Conservation (phyloP, 176 grass and related monocot species). For the Aegilops bicornis region DNA sequence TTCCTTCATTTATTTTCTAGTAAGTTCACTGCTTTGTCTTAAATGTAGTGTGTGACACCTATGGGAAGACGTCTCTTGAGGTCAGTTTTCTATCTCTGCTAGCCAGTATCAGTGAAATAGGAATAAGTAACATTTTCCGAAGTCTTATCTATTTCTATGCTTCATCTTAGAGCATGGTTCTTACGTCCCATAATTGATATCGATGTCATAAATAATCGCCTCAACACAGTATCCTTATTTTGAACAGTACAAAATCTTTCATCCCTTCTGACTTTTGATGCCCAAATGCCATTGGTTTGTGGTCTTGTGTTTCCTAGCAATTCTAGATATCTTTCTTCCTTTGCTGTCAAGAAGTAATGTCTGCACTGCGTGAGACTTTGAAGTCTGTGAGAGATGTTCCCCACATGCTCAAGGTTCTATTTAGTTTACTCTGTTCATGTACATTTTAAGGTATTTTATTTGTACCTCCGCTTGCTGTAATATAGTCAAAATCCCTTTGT, state of each 20-base stretch:
- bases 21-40: slow-evolving; percentile 38
- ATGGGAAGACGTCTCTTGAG: slow-evolving; percentile 86
- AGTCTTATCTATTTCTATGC: slow-evolving; percentile 21
- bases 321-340: slow-evolving; percentile 93
- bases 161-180: slow-evolving; percentile 80
- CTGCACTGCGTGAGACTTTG: slow-evolving; percentile 75
- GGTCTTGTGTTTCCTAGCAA: slow-evolving; percentile 53
- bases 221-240: slow-evolving; percentile 89
- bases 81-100: slow-evolving; percentile 38
- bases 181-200: slow-evolving; percentile 88
- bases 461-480: not conserved
- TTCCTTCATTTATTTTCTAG: slow-evolving; percentile 18
- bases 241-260: not conserved
- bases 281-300: slow-evolving; percentile 16
- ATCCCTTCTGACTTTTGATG: slow-evolving; percentile 1
- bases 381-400: slow-evolving; percentile 96
- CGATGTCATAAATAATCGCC: slow-evolving; percentile 78
- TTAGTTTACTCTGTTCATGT: slow-evolving; percentile 7
- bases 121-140: not conserved
- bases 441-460: slow-evolving; percentile 18
- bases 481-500: not conserved
- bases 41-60: slow-evolving; percentile 82
- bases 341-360: slow-evolving; percentile 92
- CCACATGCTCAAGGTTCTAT: slow-evolving; percentile 82
- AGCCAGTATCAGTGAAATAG: slow-evolving; percentile 22